Conservation (phyloP, 73 alveolate species). For the Chromera velia region DNA sequence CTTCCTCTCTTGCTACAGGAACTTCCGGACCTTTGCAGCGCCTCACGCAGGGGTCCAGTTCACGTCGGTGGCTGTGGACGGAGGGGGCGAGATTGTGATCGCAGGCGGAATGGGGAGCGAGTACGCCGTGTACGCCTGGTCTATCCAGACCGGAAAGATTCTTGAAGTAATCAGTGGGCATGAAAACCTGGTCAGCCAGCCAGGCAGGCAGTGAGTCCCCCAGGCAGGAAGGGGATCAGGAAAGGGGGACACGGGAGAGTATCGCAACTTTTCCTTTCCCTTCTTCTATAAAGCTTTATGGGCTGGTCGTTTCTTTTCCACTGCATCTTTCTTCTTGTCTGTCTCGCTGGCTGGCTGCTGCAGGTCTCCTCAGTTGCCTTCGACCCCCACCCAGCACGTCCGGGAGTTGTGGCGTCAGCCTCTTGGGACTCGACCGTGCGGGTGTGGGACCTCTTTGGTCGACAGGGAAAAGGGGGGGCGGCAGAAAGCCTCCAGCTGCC, state of each 20-base stretch:
- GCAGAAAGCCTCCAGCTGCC: slow-evolving; percentile 63
- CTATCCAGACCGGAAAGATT: slow-evolving; percentile 72
- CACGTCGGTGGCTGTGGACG: slow-evolving; percentile 67
- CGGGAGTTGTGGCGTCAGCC: slow-evolving; percentile 61
- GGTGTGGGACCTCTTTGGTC: slow-evolving; percentile 73
- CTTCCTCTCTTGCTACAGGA: too few relatives aligned
- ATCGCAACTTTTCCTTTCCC: too few relatives aligned
- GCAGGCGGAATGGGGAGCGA: slow-evolving; percentile 17
- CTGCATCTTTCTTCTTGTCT: too few relatives aligned
- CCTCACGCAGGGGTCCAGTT: slow-evolving; percentile 72
- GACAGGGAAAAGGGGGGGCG: slow-evolving; percentile 50
- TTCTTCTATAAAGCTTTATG: too few relatives aligned
- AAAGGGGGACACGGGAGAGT: too few relatives aligned
- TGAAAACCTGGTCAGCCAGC: slow-evolving; percentile 69
- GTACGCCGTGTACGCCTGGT: slow-evolving; percentile 60
- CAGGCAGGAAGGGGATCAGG: too few relatives aligned
- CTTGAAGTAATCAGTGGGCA: slow-evolving; percentile 72
- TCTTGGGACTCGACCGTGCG: slow-evolving; percentile 80
- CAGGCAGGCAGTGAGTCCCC: too few relatives aligned
- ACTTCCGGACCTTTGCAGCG: slow-evolving; percentile 26
- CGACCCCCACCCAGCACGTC: slow-evolving; percentile 32
- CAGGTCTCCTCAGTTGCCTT: slow-evolving; percentile 59
- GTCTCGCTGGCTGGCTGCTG: too few relatives aligned
- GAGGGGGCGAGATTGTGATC: slow-evolving; percentile 66
- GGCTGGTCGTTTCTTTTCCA: too few relatives aligned